A percentile compares a stretch with the other conserved stretches of the same genome.
phyloP scores from a whole-genome alignment of 2,329 filamentous ascomycete genomes.

The Phaeosphaeria sp. region DNA sequence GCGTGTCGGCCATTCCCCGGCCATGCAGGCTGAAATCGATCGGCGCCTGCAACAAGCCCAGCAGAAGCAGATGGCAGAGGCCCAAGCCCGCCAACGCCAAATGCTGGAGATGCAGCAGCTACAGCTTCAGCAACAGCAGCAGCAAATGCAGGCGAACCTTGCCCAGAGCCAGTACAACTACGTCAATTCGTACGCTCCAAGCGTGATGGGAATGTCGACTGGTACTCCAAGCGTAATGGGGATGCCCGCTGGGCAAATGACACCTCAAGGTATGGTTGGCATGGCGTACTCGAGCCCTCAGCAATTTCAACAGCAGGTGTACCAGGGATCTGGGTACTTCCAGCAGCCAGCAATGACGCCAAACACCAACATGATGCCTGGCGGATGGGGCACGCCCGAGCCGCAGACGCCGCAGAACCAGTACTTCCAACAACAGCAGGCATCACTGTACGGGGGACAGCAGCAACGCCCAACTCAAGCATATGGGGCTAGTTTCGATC shows the following conservation, averaged over 20 bases:
- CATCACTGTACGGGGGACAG: conserved; percentile 9
- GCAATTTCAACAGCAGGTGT: conserved; percentile 35
- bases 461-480: conserved; percentile 35
- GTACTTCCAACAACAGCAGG: conserved; percentile 28
- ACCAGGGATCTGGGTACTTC: conserved; percentile 39
- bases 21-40: conserved; percentile 47
- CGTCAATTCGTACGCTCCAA: conserved; percentile 21
- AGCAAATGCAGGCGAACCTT: conserved; percentile 35
- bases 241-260: conserved; percentile 20
- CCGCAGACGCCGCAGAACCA: conserved; percentile 34
- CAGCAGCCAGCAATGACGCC: conserved; percentile 35
- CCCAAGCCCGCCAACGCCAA: conserved; percentile 34
- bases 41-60: conserved; percentile 41
- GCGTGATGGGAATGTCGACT: conserved; percentile 28
- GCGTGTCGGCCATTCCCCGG: conserved; percentile 31
- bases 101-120: conserved; percentile 31
- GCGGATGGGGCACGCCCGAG: conserved; percentile 36
- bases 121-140: conserved; percentile 29
- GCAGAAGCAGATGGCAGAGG: conserved; percentile 39
- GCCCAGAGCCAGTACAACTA: conserved; percentile 28
- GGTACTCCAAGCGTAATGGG: conserved; percentile 23
- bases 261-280: conserved; percentile 23
- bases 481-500: conserved; percentile 41
- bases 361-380: conserved; percentile 33
- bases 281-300: conserved; percentile 39